Evolutionary conservation across 2,329 filamentous ascomycete genomes (phyloP).

Genomic region (Sphaceloma murrayae): DNA sequence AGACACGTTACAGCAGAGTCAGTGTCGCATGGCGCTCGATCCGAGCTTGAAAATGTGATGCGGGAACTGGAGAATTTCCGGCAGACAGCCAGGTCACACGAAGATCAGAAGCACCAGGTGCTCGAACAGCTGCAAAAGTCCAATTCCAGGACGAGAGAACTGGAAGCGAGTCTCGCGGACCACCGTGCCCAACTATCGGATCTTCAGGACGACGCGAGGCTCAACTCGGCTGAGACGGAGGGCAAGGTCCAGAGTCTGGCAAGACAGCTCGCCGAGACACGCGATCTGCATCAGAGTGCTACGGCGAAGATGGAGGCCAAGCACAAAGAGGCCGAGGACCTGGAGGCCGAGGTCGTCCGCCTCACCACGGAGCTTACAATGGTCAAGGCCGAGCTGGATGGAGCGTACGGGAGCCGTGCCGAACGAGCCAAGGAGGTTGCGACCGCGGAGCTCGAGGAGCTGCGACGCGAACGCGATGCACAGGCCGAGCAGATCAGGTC

Average conservation of each 20-base stretch:
- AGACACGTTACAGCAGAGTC: slow-evolving; percentile 24
- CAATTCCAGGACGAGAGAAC: slow-evolving; percentile 26
- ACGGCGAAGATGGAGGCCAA: slow-evolving; percentile 21
- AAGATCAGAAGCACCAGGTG: slow-evolving; percentile 25
- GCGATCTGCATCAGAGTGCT: slow-evolving; percentile 22
- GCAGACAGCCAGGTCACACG: slow-evolving; percentile 34
- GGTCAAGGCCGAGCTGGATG: slow-evolving; percentile 80
- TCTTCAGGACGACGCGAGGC: slow-evolving; percentile 29
- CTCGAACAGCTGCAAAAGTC: slow-evolving; percentile 24
- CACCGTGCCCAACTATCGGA: slow-evolving; percentile 27
- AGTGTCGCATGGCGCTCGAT: slow-evolving; percentile 24
- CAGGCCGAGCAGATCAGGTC: slow-evolving; percentile 37
- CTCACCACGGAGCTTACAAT: slow-evolving; percentile 77
- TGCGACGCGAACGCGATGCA: slow-evolving; percentile 30
- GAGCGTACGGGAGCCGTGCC: slow-evolving; percentile 74
- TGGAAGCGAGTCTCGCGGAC: slow-evolving; percentile 24
- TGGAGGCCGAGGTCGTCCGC: slow-evolving; percentile 56
- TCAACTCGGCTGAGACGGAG: slow-evolving; percentile 29
- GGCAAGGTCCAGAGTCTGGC: slow-evolving; percentile 17
- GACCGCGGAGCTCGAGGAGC: slow-evolving; percentile 36
- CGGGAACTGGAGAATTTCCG: slow-evolving; percentile 27
- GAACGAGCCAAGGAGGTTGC: slow-evolving; percentile 59
- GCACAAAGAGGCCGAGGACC: slow-evolving; percentile 26
- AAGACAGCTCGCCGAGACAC: slow-evolving; percentile 21
- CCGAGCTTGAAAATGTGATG: slow-evolving; percentile 32